A percentile compares a stretch with the other conserved stretches of the same genome.
These are phyloP conservation scores for Daldinia sp. DNA, from an alignment of 2,329 filamentous ascomycete genomes.

Conservation along the genomic window DNA sequence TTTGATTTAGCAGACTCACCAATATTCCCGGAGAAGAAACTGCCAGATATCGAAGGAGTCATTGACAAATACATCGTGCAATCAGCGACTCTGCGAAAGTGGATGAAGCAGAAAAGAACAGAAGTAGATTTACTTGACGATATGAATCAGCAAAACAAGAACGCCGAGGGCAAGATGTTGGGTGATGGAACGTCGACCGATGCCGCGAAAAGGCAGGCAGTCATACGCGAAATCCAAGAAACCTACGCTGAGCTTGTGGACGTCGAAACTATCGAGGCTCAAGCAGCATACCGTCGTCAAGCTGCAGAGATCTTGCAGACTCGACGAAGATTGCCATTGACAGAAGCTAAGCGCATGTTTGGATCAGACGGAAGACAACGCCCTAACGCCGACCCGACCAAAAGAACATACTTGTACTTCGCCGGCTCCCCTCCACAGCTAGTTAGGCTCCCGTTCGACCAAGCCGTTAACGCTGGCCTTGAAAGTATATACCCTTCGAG, in stretches of 20 bases:
- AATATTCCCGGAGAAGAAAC: not conserved
- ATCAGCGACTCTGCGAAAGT: slow-evolving; percentile 30
- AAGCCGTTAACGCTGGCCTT: slow-evolving; percentile 19
- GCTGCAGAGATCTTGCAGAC: not conserved
- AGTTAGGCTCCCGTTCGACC: slow-evolving; percentile 16
- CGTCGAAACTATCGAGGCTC: slow-evolving; percentile 25
- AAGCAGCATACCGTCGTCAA: slow-evolving; percentile 16
- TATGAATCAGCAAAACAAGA: slow-evolving; percentile 1
- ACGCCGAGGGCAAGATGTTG: slow-evolving; percentile 2
- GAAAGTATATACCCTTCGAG: not conserved
- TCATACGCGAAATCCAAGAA: slow-evolving; percentile 30
- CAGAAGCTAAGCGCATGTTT: slow-evolving; percentile 32
- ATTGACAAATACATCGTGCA: slow-evolving; percentile 26
- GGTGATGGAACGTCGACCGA: not conserved
- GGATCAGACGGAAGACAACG: slow-evolving; percentile 32
- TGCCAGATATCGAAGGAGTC: slow-evolving; percentile 13
- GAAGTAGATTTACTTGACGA: slow-evolving; percentile 23
- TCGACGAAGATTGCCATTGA: not conserved
- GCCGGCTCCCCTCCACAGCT: slow-evolving; percentile 15
- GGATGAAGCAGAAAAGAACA: slow-evolving; percentile 26
- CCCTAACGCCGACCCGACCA: not conserved
- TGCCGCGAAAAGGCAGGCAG: slow-evolving; percentile 16
- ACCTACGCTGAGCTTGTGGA: slow-evolving; percentile 30
- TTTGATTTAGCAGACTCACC: slow-evolving; percentile 1
- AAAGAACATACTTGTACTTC: slow-evolving; percentile 13